These are phyloP conservation scores for Whalleya microplaca DNA, from an alignment of 2,329 filamentous ascomycete species.

Conservation along the genomic window DNA sequence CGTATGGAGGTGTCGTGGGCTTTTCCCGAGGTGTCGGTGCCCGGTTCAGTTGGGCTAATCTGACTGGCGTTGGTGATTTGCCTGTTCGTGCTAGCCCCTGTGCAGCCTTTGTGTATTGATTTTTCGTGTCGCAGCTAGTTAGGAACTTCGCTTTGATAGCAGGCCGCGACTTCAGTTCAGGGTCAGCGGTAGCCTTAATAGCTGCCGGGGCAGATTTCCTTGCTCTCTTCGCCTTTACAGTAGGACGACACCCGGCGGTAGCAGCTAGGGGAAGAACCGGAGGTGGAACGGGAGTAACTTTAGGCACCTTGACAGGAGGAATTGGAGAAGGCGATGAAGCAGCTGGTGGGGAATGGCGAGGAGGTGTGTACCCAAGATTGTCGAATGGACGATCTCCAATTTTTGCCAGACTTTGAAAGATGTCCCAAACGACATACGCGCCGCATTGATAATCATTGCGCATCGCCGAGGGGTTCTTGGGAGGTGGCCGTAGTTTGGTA, in stretches of 20 bases:
- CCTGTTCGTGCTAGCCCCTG: conserved; percentile 29
- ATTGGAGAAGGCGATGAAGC: conserved; percentile 23
- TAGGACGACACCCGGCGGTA: background rate
- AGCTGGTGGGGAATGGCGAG: conserved; percentile 38
- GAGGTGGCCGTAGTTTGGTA: conserved; percentile 28
- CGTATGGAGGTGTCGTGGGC: conserved; percentile 12
- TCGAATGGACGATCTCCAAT: conserved; percentile 38
- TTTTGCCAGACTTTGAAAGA: conserved; percentile 37
- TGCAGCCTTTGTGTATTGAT: conserved; percentile 29
- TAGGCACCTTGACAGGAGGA: conserved; percentile 14
- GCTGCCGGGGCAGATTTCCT: conserved; percentile 47
- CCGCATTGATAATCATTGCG: conserved; percentile 39
- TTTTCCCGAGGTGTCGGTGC: conserved; percentile 6
- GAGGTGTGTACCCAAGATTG: conserved; percentile 40
- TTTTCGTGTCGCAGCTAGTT: conserved; percentile 23
- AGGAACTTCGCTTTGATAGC: conserved; percentile 13
- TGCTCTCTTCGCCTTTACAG: conserved; percentile 36
- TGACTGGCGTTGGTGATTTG: conserved; percentile 25
- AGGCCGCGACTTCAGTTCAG: conserved; percentile 2
- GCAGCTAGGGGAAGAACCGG: background rate
- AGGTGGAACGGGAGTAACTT: conserved; percentile 1
- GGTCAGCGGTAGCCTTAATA: conserved; percentile 20
- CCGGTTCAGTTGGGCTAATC: conserved; percentile 17
- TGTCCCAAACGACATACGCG: conserved; percentile 38
- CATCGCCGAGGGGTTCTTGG: conserved; percentile 38